Base-by-base conservation (phyloP, 306 rosid species). In the Begonia peltatifolia region DNA sequence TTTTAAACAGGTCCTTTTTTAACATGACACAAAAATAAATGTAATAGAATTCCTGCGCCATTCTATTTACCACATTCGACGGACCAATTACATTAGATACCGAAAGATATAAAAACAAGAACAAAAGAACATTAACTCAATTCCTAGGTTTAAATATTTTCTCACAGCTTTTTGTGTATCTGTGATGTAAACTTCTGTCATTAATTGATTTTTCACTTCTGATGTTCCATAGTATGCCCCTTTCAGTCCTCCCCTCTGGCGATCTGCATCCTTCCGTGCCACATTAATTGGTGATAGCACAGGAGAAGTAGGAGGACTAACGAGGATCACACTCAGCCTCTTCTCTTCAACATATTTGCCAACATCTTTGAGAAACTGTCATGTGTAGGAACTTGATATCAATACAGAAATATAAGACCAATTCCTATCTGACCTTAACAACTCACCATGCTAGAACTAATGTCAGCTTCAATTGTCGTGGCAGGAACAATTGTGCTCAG, bases 401-500 rank as follows among this genome's bases (percentile, higher is more conserved):
- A 56, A 47, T n/a, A 51, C 57, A 53, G 48, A 65, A 30, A 17
- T n/a, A 30, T 47, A 60, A 64, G 23, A 57, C 20, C n/a, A 6
- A 7, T 30, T 30, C 38, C 9, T 3, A 17, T 50, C 52, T 49
- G 61, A 41, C 56, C 42, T 55, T 54, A 47, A 52, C 67, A 54
- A 58, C 74, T 64, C 69, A 87, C 96, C 82, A 75, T 65, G 80
- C 73, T 73, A 55, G 87, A 61, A 16, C 76, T 73, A 71, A 84
- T 72, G 46, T 88, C 77, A 60, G 66, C 78, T 52, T 69, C 65
- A 41, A 72, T 61, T 68, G 84, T 84, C 57, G 61, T 74, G 42
- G 54, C 67, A 57, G 77, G 35, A 69, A 88, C 96, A 44, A 60
- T 18, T 53, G 78, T 75, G 73, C 96, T 71, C 64, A 77, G 96